phyloP scores from a whole-genome alignment of 23 red algal genomes.

The Cyanidiococcus yangmingshanensis region DNA sequence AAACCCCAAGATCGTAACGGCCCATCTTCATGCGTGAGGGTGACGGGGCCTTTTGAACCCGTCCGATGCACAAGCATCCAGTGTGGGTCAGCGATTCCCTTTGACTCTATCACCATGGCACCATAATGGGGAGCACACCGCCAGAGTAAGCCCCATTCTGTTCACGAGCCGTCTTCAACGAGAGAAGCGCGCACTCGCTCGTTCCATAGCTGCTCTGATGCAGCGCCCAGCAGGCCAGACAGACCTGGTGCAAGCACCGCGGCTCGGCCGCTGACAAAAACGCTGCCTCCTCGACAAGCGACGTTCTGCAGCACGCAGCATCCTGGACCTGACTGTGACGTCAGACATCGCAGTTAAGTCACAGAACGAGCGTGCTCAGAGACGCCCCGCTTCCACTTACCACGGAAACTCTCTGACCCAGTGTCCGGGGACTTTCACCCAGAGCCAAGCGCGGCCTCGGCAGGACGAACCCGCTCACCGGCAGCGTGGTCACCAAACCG shows the following conservation, averaged over 20 bases:
- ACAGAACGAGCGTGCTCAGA: not conserved
- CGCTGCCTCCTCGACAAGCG: conserved; percentile 4
- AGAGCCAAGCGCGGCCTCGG: conserved; percentile 4
- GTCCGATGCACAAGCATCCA: too few species aligned
- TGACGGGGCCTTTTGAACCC: too few species aligned
- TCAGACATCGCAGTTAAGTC: not conserved
- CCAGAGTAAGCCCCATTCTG: conserved; percentile 20
- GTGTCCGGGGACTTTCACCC: conserved; percentile 21
- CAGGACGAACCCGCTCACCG: not conserved
- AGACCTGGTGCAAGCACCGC: not conserved
- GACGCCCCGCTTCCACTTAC: not conserved
- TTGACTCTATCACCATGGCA: too few species aligned
- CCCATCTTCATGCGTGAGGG: too few species aligned
- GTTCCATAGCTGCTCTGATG: conserved; percentile 2
- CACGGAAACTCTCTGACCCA: conserved; percentile 13
- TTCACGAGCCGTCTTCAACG: not conserved
- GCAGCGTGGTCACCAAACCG: not conserved
- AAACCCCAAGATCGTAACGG: too few species aligned
- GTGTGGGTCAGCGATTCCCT: too few species aligned
- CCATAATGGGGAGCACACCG: conserved; percentile 4
- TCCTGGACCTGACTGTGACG: not conserved
- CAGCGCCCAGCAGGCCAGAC: not conserved
- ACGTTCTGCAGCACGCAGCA: not conserved
- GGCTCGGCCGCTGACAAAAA: not conserved
- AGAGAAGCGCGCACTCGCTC: not conserved